Evolutionary conservation across 495 filamentous ascomycete species (phyloP), one percentile per base, ranked within the genome.

Genomic region (Talaromyces borbonicus): DNA sequence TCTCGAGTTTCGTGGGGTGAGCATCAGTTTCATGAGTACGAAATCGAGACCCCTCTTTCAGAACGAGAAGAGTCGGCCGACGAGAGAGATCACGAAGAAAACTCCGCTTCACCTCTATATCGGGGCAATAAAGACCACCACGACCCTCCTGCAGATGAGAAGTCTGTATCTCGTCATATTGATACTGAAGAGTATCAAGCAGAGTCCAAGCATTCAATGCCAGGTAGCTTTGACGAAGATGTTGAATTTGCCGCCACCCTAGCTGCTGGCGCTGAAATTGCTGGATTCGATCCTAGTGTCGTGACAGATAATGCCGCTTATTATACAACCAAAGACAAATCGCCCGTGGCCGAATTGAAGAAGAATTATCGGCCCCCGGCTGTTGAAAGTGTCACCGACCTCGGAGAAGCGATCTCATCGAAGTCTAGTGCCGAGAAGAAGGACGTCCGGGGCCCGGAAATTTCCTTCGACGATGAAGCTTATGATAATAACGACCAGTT

Each of bases 231-330:
- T 55, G 69, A 54, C 6, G 69, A 78, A 20, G 83, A 87, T 46
- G 65, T 81, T 30, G 80, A 77, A 26, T 87, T 87, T 39, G 75
- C 80, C 14, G 83, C 83, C 19, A 77, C 72, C 8, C 55, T 87
- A n/a, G 83, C 82, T 53, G 84, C 83, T 27, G 81, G 77, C 5
- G 71, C 84, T 15, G 58, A 80, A 58, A 75, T 75, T 4, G 71
- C 77, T 42, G 83, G 83, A 0, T 87, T 87, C 48, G 77, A 87
- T 56, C 77, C 82, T 16, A 74, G 83, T 20, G 76, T 86, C 47
- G 76, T 87, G 11, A 77, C 82, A 18, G 67, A 85, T 43, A 71
- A 87, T 51, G 74, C 77, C 0, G 65, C 55, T 1, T 87, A 78
- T 46, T 77, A 77, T 36, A 70, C 69, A 18, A n/a, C n/a, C n/a